Evolutionary conservation across 2,329 filamentous ascomycete species (phyloP).

Genomic region (Aspergillus sp.): DNA sequence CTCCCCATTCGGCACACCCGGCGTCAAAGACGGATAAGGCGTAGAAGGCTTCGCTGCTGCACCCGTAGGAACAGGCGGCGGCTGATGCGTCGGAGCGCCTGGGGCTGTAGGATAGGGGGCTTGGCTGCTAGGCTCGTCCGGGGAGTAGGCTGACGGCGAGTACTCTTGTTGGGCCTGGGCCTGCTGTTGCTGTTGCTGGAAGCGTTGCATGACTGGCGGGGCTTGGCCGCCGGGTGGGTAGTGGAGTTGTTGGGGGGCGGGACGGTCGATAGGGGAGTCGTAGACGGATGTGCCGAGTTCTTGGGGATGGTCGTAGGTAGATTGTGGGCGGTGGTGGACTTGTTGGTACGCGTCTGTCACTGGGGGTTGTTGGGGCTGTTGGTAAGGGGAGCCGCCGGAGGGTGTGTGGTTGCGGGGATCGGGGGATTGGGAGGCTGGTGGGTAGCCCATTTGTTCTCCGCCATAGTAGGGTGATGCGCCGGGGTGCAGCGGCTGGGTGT

Average conservation of each 20-base stretch:
- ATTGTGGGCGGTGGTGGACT: slow-evolving; percentile 53
- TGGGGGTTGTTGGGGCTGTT: slow-evolving; percentile 47
- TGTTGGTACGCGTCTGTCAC: slow-evolving; percentile 41
- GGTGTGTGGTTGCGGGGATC: slow-evolving; percentile 33
- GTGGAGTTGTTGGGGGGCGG: slow-evolving; percentile 23
- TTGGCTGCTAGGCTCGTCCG: slow-evolving; percentile 23
- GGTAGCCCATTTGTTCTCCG: slow-evolving; percentile 45
- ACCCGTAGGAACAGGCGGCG: slow-evolving; percentile 27
- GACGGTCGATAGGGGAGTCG: slow-evolving; percentile 59
- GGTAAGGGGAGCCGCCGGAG: slow-evolving; percentile 26
- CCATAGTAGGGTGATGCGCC: slow-evolving; percentile 58
- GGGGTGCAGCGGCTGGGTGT: slow-evolving; percentile 35
- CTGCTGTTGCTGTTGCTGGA: slow-evolving; percentile 26
- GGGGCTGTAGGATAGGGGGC: slow-evolving; percentile 27
- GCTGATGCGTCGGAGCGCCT: slow-evolving; percentile 25
- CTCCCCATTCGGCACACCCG: slow-evolving; percentile 16
- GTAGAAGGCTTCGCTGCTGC: slow-evolving; percentile 19
- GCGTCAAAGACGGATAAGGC: slow-evolving; percentile 28
- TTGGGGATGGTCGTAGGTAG: slow-evolving; percentile 65
- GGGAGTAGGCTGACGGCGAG: slow-evolving; percentile 35
- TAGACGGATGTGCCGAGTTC: slow-evolving; percentile 73
- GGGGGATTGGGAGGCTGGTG: slow-evolving; percentile 34
- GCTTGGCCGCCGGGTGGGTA: slow-evolving; percentile 25
- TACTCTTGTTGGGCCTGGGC: slow-evolving; percentile 31
- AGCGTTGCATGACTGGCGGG: slow-evolving; percentile 23